Conservation (phyloP, 2,329 filamentous ascomycete genomes). For the Colletotrichum endophyticum region DNA sequence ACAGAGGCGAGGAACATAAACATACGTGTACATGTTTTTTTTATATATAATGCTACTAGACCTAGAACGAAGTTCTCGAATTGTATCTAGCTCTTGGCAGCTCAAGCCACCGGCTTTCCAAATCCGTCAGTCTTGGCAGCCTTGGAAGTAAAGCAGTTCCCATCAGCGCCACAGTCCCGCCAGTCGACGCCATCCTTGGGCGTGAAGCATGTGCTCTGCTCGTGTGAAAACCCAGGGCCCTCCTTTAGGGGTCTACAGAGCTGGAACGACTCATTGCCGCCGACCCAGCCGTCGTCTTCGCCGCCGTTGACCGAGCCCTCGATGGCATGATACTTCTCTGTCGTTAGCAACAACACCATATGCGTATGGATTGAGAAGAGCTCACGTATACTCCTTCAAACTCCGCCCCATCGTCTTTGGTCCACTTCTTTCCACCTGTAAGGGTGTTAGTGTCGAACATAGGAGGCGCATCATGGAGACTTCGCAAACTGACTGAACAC, state of each 20-base stretch:
- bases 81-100: rapidly evolving
- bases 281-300: background rate
- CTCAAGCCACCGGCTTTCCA: background rate
- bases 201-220: background rate
- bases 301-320: background rate
- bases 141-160: background rate
- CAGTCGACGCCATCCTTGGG: background rate
- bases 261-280: rapidly evolving
- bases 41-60: background rate
- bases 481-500: background rate
- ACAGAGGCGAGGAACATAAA: background rate
- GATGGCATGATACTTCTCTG: background rate
- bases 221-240: no score
- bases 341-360: background rate
- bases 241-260: background rate
- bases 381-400: background rate
- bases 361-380: rapidly evolving
- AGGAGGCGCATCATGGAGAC: background rate
- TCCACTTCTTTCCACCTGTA: background rate
- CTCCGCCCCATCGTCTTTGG: background rate
- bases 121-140: background rate
- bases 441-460: rapidly evolving
- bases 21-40: background rate
- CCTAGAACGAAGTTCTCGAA: background rate
- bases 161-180: background rate